Evolutionary conservation across 108 stramenopile species (phyloP), one percentile per base, ranked within the genome.

Genomic region (Cyclotella cryptica): DNA sequence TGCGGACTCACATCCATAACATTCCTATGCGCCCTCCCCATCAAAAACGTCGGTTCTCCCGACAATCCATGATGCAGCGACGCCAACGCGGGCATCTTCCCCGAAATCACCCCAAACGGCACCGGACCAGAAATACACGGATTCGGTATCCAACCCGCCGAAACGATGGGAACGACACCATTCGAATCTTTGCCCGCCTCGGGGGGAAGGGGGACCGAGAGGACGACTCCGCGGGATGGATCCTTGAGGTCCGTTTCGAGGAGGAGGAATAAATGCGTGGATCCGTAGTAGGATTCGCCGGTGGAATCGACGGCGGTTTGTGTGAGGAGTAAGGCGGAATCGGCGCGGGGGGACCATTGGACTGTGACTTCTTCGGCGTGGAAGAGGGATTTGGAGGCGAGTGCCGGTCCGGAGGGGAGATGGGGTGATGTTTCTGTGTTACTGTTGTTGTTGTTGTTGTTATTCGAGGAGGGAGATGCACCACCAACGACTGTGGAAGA

Each of bases 201-300:
- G 30, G 81, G 80, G 1, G 92, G 91, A 12, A 92, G 66, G 15
- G 93, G 91, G 3, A 95, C 94, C 10, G 88, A 62, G 27, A 92
- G 74, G 3, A 85, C 85, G 61, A 78, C 78, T 63, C 87, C 83
- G 10, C 78, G 65, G 26, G 53, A 68, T 21, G 60, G 53, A 41
- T 71, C 72, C 30, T 72, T 68, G 26, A 9, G 30, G 49, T 79
- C 81, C 27, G 85, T 85, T 26, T 87, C 85, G 27, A 86, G 66
- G 69, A 99, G 66, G 46, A 98, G 85, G 75, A 86, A 97, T 0
- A 99, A 60, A 40, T 92, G 88, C 0, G 97, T 95, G 21, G 94
- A 94, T 26, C 98, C 98, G 68, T 99, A 99, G 81, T 99, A 99
- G 14, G 91, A 93, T 74, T 91, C 65, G 10, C 97, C 97, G 24